Evolutionary conservation across 116 monocot species (phyloP).

Genomic region (Trichopus zeylanicus): DNA sequence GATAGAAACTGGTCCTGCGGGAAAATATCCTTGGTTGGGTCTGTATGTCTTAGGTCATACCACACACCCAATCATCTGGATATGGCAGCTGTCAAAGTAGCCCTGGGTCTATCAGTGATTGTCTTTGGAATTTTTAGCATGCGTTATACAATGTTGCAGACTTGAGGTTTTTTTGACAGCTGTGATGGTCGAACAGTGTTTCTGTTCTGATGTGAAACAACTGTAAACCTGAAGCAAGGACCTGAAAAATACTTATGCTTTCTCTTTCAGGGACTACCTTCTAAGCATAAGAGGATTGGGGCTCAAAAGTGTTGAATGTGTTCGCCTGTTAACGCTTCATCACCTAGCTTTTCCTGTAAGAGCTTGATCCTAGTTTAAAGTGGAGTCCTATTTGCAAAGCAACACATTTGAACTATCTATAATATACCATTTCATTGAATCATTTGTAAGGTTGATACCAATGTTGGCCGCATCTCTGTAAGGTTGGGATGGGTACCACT

Average conservation of each 20-base stretch:
- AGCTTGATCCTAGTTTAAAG: background rate
- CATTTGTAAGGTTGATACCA: conserved; percentile 77
- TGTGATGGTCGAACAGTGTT: too few relatives aligned
- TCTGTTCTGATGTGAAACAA: too few relatives aligned
- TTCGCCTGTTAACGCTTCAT: conserved; percentile 91
- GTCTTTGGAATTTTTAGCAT: too few relatives aligned
- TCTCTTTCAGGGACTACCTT: conserved; percentile 76
- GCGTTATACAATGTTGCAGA: too few relatives aligned
- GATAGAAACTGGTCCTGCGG: background rate
- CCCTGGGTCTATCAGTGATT: too few relatives aligned
- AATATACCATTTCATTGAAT: conserved; percentile 3
- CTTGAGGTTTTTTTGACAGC: too few relatives aligned
- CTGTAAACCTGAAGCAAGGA: too few relatives aligned
- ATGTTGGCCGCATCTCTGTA: conserved; percentile 95
- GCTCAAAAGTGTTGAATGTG: conserved; percentile 96
- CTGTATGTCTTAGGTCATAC: too few relatives aligned
- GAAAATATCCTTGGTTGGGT: too few relatives aligned
- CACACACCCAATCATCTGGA: too few relatives aligned
- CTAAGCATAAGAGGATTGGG: conserved; percentile 91
- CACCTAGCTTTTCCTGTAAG: conserved; percentile 96
- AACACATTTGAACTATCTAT: background rate
- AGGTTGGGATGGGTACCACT: conserved; percentile 99
- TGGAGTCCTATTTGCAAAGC: background rate
- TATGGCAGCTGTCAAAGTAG: too few relatives aligned
- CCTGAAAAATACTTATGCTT: background rate